Percentiles rank a stretch among this genome's conserved stretches.
These are phyloP conservation scores for Parastagonospora nodorum DNA, from an alignment of 2,329 filamentous ascomycete genomes.

Conservation along the genomic window DNA sequence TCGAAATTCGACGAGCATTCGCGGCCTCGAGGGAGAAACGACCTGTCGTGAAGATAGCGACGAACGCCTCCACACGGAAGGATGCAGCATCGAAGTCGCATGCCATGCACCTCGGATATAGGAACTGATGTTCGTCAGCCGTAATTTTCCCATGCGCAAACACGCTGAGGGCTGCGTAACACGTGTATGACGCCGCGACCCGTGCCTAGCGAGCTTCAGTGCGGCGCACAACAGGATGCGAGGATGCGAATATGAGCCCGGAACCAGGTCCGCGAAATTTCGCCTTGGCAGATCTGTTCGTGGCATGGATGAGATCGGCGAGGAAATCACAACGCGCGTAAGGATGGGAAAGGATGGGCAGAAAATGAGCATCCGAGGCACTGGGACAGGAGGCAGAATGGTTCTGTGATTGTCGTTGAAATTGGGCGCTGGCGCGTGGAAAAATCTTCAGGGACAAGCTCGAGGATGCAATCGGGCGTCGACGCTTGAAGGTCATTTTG, in stretches of 20 bases:
- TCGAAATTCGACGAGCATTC: too few relatives aligned
- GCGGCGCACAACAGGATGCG: conserved; percentile 2
- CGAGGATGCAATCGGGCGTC: conserved; percentile 9
- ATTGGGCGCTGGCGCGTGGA: conserved; percentile 15
- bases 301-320: too few relatives aligned
- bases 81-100: too few relatives aligned
- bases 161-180: neutral
- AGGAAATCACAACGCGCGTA: too few relatives aligned
- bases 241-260: neutral
- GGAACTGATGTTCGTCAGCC: neutral
- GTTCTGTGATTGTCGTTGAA: conserved; percentile 5
- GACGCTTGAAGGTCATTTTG: conserved; percentile 20
- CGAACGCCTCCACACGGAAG: too few relatives aligned
- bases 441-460: conserved; percentile 26
- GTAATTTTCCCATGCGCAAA: neutral
- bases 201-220: neutral
- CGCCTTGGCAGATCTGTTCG: too few relatives aligned
- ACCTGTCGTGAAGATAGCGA: too few relatives aligned
- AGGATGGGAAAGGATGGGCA: neutral
- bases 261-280: too few relatives aligned
- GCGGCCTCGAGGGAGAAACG: too few relatives aligned
- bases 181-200: neutral
- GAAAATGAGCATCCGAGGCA: conserved; percentile 5
- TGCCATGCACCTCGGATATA: neutral
- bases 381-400: neutral